Conservation (phyloP, 306 rosid genomes). For the Gleditsia sinensis region DNA sequence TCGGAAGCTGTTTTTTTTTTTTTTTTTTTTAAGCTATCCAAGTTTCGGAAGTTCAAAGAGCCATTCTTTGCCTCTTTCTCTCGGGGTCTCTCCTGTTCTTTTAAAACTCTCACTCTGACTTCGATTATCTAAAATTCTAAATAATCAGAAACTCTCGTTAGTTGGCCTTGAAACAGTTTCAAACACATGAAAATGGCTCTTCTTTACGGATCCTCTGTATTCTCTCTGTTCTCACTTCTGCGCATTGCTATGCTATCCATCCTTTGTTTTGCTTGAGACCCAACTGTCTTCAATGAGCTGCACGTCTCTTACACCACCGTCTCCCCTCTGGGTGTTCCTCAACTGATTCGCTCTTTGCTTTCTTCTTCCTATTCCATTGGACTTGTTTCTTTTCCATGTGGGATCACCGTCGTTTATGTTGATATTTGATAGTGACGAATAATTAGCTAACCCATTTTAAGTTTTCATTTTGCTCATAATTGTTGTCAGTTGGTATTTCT, state of each 20-base stretch:
- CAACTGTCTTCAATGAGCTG: conserved; percentile 53
- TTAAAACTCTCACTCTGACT: not conserved
- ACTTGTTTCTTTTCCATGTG: not conserved
- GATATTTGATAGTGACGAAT: not conserved
- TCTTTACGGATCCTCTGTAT: conserved; percentile 28
- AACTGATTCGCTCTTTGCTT: conserved; percentile 52
- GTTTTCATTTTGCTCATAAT: not conserved
- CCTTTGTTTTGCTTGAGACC: conserved; percentile 65
- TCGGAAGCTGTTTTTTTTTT: too few relatives aligned
- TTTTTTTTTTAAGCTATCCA: conserved; percentile 14
- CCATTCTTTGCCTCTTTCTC: conserved; percentile 13
- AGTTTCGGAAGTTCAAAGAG: conserved; percentile 15
- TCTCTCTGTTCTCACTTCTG: conserved; percentile 32
- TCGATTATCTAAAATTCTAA: not conserved
- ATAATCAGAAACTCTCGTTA: not conserved
- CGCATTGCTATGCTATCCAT: conserved; percentile 46
- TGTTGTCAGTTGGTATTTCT: not conserved
- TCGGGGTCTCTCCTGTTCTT: not conserved
- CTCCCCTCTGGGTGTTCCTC: conserved; percentile 84
- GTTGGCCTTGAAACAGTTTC: not conserved
- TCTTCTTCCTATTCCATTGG: not conserved
- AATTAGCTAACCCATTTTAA: not conserved
- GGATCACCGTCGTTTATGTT: not conserved
- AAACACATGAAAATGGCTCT: conserved; percentile 43
- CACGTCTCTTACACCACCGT: conserved; percentile 65